phyloP scores from a whole-genome alignment of 139 green algal species.

The Microglena sp. region DNA sequence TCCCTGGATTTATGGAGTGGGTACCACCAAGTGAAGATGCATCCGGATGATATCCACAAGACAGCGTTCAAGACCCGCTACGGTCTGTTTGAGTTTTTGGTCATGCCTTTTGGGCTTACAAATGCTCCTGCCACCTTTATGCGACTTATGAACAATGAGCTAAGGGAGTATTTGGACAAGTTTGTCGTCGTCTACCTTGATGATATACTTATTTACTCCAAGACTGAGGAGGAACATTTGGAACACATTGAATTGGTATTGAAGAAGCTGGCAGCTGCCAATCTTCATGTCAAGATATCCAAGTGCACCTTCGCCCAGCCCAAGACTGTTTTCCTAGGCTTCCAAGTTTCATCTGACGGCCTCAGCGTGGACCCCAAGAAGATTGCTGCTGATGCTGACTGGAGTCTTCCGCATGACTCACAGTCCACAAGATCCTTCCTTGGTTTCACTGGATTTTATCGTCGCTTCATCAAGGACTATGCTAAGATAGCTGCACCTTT shows the following conservation, averaged over 20 bases:
- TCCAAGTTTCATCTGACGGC: background rate
- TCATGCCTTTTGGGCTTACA: slow-evolving; percentile 38
- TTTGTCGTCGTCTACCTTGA: slow-evolving; percentile 31
- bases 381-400: background rate
- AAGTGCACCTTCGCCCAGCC: slow-evolving; percentile 31
- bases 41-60: slow-evolving; percentile 28
- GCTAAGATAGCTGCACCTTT: too few relatives aligned
- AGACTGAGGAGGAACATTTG: slow-evolving; percentile 29
- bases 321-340: slow-evolving; percentile 3
- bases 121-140: slow-evolving; percentile 53
- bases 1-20: slow-evolving; percentile 32
- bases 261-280: background rate
- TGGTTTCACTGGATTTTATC: background rate
- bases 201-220: slow-evolving; percentile 36
- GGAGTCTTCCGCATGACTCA: slow-evolving; percentile 3
- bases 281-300: slow-evolving; percentile 21
- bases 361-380: slow-evolving; percentile 7
- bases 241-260: slow-evolving; percentile 32
- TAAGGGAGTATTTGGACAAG: slow-evolving; percentile 22
- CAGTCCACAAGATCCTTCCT: slow-evolving; percentile 4
- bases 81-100: slow-evolving; percentile 37
- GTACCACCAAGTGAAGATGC: slow-evolving; percentile 36
- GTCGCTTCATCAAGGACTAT: too few relatives aligned
- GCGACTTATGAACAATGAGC: slow-evolving; percentile 37
- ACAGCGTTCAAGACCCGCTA: slow-evolving; percentile 37